Percentiles rank a stretch among this genome's conserved stretches.
Evolutionary conservation across 2,329 filamentous ascomycete species (phyloP).

Genomic region (Chrysoporthe puriensis): DNA sequence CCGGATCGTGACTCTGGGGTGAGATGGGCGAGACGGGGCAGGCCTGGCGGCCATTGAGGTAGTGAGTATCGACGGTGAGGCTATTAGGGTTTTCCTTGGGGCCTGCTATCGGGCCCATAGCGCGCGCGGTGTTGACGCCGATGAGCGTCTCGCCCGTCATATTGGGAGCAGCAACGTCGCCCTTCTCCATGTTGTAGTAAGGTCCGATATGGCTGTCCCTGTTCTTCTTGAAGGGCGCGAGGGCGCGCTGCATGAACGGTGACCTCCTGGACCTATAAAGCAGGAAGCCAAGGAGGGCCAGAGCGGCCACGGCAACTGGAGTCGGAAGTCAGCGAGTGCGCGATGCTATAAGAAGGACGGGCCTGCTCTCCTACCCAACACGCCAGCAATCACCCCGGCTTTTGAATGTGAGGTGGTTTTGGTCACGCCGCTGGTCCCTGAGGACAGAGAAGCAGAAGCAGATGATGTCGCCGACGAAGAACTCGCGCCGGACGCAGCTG

Average conservation of each 20-base stretch:
- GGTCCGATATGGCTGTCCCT: background rate
- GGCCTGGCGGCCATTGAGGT: background rate
- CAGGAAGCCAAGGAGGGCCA: slow-evolving; percentile 11
- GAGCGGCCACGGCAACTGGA: slow-evolving; percentile 7
- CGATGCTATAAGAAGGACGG: background rate
- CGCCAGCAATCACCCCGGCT: slow-evolving; percentile 16
- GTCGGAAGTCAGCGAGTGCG: background rate
- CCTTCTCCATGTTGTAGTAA: slow-evolving; percentile 14
- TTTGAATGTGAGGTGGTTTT: slow-evolving; percentile 1
- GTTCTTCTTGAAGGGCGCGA: background rate
- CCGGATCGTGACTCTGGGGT: background rate
- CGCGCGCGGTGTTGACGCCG: background rate
- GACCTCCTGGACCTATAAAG: slow-evolving; percentile 10
- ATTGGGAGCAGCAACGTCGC: slow-evolving; percentile 2
- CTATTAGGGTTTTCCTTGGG: background rate
- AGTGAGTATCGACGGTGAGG: slow-evolving; percentile 14
- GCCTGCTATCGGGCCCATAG: background rate
- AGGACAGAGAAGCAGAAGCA: slow-evolving; percentile 4
- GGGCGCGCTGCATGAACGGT: slow-evolving; percentile 5
- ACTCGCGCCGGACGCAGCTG: background rate
- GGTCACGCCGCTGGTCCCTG: slow-evolving; percentile 1
- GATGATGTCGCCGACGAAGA: slow-evolving; percentile 4
- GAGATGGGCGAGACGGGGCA: slow-evolving; percentile 14
- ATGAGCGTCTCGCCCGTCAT: slow-evolving; percentile 19
- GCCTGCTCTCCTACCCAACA: background rate